These are phyloP conservation scores for Syzygium malaccense DNA, from an alignment of 441 rosid species.

Conservation along the genomic window DNA sequence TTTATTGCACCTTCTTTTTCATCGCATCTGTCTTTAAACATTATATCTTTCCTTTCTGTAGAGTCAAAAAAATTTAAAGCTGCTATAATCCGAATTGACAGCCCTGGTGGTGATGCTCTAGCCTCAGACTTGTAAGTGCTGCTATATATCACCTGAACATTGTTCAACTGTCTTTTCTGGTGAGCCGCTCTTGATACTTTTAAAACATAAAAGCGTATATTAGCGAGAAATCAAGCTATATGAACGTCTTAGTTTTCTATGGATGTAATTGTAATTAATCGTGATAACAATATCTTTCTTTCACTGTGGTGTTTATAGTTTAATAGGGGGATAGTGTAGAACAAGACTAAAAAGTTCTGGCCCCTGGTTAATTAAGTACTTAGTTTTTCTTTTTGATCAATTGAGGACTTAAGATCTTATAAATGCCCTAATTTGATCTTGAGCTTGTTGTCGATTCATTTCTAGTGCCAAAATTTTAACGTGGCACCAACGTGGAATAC, in stretches of 20 bases:
- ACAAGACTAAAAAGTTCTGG: background rate
- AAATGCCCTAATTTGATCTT: background rate
- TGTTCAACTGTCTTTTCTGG: background rate
- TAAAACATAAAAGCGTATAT: background rate
- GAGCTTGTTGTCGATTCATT: background rate
- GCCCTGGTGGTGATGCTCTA: slow-evolving; percentile 99
- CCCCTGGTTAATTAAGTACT: background rate
- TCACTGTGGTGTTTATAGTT: background rate
- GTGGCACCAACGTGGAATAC: background rate
- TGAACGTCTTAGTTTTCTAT: background rate
- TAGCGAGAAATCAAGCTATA: background rate
- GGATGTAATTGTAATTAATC: background rate
- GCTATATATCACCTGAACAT: background rate
- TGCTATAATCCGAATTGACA: slow-evolving; percentile 85
- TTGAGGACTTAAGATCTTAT: background rate
- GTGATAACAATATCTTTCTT: background rate
- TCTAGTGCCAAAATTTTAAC: background rate
- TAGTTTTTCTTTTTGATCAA: background rate
- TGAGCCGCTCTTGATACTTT: background rate
- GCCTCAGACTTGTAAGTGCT: slow-evolving; percentile 98
- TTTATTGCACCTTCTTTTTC: background rate
- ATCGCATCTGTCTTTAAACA: background rate
- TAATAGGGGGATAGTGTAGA: background rate
- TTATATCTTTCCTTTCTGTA: slow-evolving; percentile 10
- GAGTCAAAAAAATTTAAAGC: slow-evolving; percentile 83